Conservation (phyloP, 2,329 filamentous ascomycete species). For the Trichophaea hybrida region DNA sequence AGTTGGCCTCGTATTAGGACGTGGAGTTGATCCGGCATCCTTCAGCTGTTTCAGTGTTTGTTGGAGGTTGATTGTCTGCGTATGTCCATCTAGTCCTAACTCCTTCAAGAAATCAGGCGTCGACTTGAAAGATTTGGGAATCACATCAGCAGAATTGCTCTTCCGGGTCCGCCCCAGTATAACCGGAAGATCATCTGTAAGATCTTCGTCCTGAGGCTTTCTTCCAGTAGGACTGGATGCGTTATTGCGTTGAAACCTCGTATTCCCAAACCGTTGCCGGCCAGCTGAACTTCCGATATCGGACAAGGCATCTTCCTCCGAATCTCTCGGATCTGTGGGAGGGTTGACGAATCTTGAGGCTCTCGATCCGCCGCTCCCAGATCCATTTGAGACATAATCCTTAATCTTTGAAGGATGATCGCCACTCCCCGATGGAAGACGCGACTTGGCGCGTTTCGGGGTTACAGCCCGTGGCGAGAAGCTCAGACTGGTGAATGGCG, state of each 20-base stretch:
- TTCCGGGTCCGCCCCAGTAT: slow-evolving; percentile 17
- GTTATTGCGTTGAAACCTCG: neutral
- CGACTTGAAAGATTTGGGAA: slow-evolving; percentile 22
- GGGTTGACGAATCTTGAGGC: slow-evolving; percentile 9
- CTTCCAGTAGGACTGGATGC: neutral
- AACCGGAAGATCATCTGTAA: slow-evolving; percentile 17
- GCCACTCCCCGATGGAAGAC: neutral
- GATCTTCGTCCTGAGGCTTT: slow-evolving; percentile 7
- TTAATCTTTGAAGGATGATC: slow-evolving; percentile 14
- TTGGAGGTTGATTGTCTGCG: slow-evolving; percentile 16
- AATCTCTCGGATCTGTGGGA: neutral
- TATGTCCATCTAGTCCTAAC: slow-evolving; percentile 21
- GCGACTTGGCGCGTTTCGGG: slow-evolving; percentile 3
- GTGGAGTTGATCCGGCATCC: neutral
- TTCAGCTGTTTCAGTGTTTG: slow-evolving; percentile 15
- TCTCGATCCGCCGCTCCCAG: slow-evolving; percentile 13
- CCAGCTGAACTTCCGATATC: neutral
- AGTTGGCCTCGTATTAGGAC: slow-evolving; percentile 12
- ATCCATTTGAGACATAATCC: slow-evolving; percentile 18
- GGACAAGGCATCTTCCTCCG: slow-evolving; percentile 1
- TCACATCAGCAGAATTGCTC: slow-evolving; percentile 1
- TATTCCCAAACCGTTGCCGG: neutral
- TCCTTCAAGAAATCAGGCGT: slow-evolving; percentile 22
- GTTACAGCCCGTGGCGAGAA: slow-evolving; percentile 2
- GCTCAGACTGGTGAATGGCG: neutral